phyloP scores from a whole-genome alignment of 257 asterid species.

The Solanum pimpinellifolium region DNA sequence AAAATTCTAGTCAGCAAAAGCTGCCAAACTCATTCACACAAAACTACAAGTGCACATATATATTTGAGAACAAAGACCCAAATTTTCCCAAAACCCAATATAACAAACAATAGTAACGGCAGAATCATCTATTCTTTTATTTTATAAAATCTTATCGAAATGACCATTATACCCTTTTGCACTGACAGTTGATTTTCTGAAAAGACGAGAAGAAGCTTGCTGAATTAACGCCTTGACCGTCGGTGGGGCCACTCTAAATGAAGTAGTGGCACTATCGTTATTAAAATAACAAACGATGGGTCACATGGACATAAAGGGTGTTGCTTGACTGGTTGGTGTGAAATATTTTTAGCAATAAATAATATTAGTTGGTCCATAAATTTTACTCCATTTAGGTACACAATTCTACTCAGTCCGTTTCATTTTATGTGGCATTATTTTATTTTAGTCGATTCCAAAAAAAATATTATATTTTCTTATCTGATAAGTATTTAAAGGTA shows the following conservation, averaged over 20 bases:
- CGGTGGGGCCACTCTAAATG: conserved; percentile 33
- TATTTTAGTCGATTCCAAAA: fast-evolving
- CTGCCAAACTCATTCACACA: background rate
- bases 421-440: fast-evolving
- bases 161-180: conserved; percentile 26
- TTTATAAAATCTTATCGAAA: background rate
- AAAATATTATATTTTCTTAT: too few species aligned
- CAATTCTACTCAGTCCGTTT: background rate
- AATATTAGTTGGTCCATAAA: background rate
- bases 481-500: too few species aligned
- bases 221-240: conserved; percentile 81
- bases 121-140: background rate
- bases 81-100: conserved; percentile 9
- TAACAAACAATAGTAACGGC: conserved; percentile 18
- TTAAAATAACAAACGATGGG: conserved; percentile 13
- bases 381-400: background rate
- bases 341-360: background rate
- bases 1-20: conserved; percentile 1
- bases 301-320: conserved; percentile 5
- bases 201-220: conserved; percentile 27
- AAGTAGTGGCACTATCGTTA: conserved; percentile 33
- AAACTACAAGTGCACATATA: background rate
- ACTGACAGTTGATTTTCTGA: background rate
- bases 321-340: background rate
- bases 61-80: background rate